Base-by-base conservation (phyloP, 1,139 yeast species). In the Saccharomyces hybrid region DNA sequence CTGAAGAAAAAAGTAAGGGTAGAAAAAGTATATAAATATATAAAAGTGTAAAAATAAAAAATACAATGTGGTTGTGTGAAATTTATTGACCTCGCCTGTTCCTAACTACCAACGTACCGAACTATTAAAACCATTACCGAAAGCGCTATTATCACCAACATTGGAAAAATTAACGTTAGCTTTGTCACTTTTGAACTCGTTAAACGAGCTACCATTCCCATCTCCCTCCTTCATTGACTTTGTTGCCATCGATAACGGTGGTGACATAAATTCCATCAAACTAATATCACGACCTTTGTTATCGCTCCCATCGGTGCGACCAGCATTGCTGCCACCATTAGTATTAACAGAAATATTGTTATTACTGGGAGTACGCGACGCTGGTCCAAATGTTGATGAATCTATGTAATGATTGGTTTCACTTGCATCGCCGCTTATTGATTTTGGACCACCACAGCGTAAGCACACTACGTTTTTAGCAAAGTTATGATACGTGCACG, bases 401-500 rank as follows among this genome's bases (percentile, higher is more conserved):
- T 28, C 32, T 47, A 47, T 49, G 14, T 16, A 49, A 26, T 49
- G 31, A 13, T 46, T 46, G 13, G 48, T 26, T 28, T 31, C 55
- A 5, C 26, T 52, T 14, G 28, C 32, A 48, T 50, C 58, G 2
- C 56, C 55, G 13, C 8, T 27, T 26, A 50, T 28, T 5, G 59
- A 62, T 60, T 93, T 82, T 47, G 89, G 82, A 1, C 88, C 86
- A 2, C 96, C 95, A 73, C 97, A 90, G 67, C 91, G 85, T 66
- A 90, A 76, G 68, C 97, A 90, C 57, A 84, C 83, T 58, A 88
- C 76, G 69, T 91, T 91, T 66, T 91, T 90, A 6, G 97, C 97
- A 77, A 91, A 91, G 69, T 91, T 91, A 71, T 91, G 97, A 69
- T 90, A 91, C 50, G 83, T 79, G 69, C 97, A 91, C 38, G 81